Percentiles rank a stretch among this genome's conserved stretches.
phyloP scores from a whole-genome alignment of 805 yeast species.

The Metschnikowia shivogae region DNA sequence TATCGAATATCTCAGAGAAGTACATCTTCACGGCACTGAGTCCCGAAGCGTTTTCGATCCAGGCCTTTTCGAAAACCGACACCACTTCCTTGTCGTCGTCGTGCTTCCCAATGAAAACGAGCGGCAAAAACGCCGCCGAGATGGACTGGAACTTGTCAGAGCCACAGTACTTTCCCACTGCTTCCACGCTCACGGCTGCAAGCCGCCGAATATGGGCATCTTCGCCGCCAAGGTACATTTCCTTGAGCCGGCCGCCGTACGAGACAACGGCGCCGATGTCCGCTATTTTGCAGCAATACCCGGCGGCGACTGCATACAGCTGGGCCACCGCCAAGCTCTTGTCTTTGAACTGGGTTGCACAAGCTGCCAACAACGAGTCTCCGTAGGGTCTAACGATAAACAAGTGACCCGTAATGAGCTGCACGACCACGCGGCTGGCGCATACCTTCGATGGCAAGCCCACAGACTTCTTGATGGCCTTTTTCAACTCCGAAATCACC shows the following conservation, averaged over 20 bases:
- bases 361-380: slow-evolving; percentile 56
- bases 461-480: slow-evolving; percentile 62
- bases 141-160: slow-evolving; percentile 57
- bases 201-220: slow-evolving; percentile 45
- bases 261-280: slow-evolving; percentile 47
- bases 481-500: slow-evolving; percentile 46
- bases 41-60: slow-evolving; percentile 78
- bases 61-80: slow-evolving; percentile 53
- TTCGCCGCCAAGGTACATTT: slow-evolving; percentile 53
- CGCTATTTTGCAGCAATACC: slow-evolving; percentile 67
- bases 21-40: slow-evolving; percentile 65
- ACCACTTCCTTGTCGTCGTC: slow-evolving; percentile 50
- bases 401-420: slow-evolving; percentile 54
- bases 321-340: slow-evolving; percentile 67
- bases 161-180: slow-evolving; percentile 63
- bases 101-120: slow-evolving; percentile 73
- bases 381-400: slow-evolving; percentile 47
- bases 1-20: slow-evolving; percentile 57
- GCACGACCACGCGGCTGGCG: slow-evolving; percentile 68
- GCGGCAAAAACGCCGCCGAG: slow-evolving; percentile 65
- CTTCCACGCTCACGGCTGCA: slow-evolving; percentile 59
- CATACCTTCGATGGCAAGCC: slow-evolving; percentile 92
- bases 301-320: slow-evolving; percentile 77
- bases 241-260: slow-evolving; percentile 48
- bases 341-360: slow-evolving; percentile 59